Base-by-base conservation (phyloP, 768 basidiomycete species). In the Suillus ampliporus region DNA sequence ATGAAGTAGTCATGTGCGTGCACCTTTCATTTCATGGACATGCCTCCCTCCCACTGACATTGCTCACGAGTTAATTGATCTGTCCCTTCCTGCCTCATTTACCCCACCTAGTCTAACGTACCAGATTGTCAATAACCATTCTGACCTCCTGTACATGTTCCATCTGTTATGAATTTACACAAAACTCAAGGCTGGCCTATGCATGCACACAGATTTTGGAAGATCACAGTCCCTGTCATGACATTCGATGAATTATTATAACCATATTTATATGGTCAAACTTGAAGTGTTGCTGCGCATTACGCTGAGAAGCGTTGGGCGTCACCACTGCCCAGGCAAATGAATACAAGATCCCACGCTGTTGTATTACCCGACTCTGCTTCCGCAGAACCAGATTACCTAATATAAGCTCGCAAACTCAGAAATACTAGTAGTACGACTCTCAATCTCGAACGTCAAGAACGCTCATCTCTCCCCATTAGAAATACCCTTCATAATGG, bases 1-100 rank as follows among this genome's bases (percentile, higher is more conserved):
- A 90, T 87, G 88, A 91, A 91, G 80, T 87, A 71, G 85, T 87
- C 52, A 91, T 92, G 89, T 85, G 69, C 44, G 81, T 72, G n/a
- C 47, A 41, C 38, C 11, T 63, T 56, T 51, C 21, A 37, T 34
- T 50, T 48, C 51, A 19, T 17, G 8, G 10, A 11, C 44, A 51
- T 66, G 61, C 35, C 60, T 38, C 17, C 79, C 74, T 91, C 11
- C 89, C 89, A 2, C 75, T 91, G 61, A 89, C 89, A 4, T 77
- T 90, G 11, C 80, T 90, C 21, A 90, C 88, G 23, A 87, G 89
- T 54, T 90, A 89, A 73, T 90, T 90, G 67, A 89, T 88, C 67
- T 64, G 86, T 81, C 46, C 34, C 13, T 23, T 41, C 37, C 50
- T 40, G 13, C 21, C 21, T 28, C 26, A 4, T 4, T 62, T 48